Conservation (phyloP, 768 basidiomycete genomes). For the Candolleomyces efflorescens region DNA sequence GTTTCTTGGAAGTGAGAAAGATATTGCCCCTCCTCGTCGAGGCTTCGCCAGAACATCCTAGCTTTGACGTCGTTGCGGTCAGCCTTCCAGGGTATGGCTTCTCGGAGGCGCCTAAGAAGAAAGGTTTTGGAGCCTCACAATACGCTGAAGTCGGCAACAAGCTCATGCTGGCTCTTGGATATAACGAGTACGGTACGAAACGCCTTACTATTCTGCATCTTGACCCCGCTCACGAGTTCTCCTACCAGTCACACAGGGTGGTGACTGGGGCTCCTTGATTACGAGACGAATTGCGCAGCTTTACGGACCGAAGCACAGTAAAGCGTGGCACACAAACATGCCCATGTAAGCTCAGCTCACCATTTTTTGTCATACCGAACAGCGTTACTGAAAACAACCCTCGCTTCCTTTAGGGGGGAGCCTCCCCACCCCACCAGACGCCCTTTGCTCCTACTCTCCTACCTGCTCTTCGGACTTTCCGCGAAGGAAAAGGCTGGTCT, state of each 20-base stretch:
- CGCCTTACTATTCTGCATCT: background rate
- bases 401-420: constrained; percentile 4
- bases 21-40: constrained; percentile 45
- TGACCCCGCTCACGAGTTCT: background rate
- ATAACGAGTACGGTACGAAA: constrained; percentile 39
- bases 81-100: constrained; percentile 56
- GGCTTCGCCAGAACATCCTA: constrained; percentile 37
- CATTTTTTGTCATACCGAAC: background rate
- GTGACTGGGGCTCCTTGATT: constrained; percentile 26
- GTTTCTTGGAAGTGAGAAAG: constrained; percentile 47
- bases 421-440: constrained; percentile 18
- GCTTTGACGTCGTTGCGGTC: constrained; percentile 54
- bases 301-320: constrained; percentile 35
- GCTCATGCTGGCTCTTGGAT: constrained; percentile 42
- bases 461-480: constrained; percentile 24
- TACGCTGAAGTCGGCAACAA: constrained; percentile 19
- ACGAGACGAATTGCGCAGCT: constrained; percentile 22
- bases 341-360: constrained; percentile 27
- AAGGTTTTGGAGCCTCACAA: constrained; percentile 31
- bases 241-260: constrained; percentile 25
- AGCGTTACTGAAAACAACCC: background rate
- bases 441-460: constrained; percentile 21
- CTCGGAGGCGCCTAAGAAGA: constrained; percentile 46
- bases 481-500: constrained; percentile 30
- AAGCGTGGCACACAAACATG: constrained; percentile 51